Conservation (phyloP, 2,329 filamentous ascomycete species). For the Cercospora berteroae region DNA sequence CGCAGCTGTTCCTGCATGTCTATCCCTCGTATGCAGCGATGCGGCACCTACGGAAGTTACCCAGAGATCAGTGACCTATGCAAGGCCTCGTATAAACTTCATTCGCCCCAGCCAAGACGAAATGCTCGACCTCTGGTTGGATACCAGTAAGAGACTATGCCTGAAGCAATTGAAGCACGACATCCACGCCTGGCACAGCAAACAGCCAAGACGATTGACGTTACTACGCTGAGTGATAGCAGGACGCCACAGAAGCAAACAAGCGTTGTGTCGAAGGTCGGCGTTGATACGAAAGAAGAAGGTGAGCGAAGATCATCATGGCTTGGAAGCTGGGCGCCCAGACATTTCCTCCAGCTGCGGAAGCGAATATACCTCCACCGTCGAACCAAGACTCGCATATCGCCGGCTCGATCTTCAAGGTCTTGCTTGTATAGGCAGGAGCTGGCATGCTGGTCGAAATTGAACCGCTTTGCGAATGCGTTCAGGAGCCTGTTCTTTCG, state of each 20-base stretch:
- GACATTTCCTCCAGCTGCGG: neutral
- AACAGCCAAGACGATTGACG: slow-evolving; percentile 2
- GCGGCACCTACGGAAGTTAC: slow-evolving; percentile 3
- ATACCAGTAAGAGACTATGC: neutral
- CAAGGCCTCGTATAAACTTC: neutral
- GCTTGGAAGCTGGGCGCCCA: slow-evolving; percentile 13
- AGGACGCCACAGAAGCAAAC: slow-evolving; percentile 11
- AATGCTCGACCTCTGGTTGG: slow-evolving; percentile 9
- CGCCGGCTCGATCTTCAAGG: slow-evolving; percentile 6
- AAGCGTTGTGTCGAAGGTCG: slow-evolving; percentile 5
- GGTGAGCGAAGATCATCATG: slow-evolving; percentile 9
- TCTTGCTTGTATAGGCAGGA: slow-evolving; percentile 12
- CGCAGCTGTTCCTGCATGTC: slow-evolving; percentile 14
- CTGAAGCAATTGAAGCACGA: neutral
- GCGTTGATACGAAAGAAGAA: slow-evolving; percentile 1
- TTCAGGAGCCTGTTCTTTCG: neutral
- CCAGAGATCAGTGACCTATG: neutral
- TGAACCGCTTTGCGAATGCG: neutral
- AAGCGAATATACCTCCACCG: slow-evolving; percentile 4
- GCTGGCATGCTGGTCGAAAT: neutral
- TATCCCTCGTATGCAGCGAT: slow-evolving; percentile 2
- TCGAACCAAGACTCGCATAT: slow-evolving; percentile 16
- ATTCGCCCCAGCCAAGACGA: neutral
- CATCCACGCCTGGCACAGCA: neutral
- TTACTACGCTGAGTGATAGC: slow-evolving; percentile 18